Evolutionary conservation across 2,329 filamentous ascomycete species (phyloP), one percentile per base, ranked within the genome.

Genomic region (Fusarium tjaetaba): DNA sequence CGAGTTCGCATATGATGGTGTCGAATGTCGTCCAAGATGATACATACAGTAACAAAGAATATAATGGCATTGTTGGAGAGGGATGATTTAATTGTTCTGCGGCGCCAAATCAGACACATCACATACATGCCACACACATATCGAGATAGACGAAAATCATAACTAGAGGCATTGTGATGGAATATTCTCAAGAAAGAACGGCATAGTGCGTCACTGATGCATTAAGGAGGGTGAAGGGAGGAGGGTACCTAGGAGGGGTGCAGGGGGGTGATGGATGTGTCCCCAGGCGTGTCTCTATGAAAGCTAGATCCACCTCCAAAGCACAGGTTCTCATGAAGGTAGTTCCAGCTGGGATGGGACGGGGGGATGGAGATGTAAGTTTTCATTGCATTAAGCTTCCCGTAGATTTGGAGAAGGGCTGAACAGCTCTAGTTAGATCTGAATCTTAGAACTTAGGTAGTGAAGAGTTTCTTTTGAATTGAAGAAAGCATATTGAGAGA

Each of bases 171-270:
- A 51, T 46, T 62, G 38, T 65, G 66, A 70, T 69, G 66, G 67
- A 59, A 65, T 43, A 43, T 49, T 38, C 49, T 42, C 57, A 61
- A 64, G 61, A 63, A 60, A 57, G 53, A 49, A 70, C 46, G 53
- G 52, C 39, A 69, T 51, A 26, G 68, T 70, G 68, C 68, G 68
- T 70, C 68, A 70, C 60, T 56, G 61, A 28, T 60, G 60, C 66
- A 70, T 65, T 57, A 42, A 64, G 57, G 67, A 57, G 49, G 38
- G 53, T n/a, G 38, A 36, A 39, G 26, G 36, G 39, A 52, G 34
- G 30, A 57, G 42, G n/a, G 18, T 26, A n/a, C n/a, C n/a, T n/a
- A 20, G 24, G 24, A 46, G 68, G 55, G 65, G 59, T n/a, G 65
- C 48, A 55, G 43, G 65, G 65, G 65, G 10, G 34, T 60, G 48